Evolutionary conservation across 768 basidiomycete genomes (phyloP), one percentile per base, ranked within the genome.

Genomic region (Mycena polygramma): DNA sequence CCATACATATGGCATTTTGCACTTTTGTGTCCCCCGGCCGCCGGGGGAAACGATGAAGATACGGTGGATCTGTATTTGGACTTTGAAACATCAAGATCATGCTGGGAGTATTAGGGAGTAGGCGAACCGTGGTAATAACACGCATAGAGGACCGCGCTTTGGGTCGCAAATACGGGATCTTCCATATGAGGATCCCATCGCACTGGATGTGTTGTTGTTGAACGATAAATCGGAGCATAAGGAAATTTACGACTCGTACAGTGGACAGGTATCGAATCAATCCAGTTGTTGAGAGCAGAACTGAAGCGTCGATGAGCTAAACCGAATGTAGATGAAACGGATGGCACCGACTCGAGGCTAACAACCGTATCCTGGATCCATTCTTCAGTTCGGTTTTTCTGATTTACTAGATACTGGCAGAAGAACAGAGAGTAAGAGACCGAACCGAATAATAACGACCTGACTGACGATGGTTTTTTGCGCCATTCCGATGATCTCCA

Each of bases 271-370:
- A 92, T 79, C 5, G 82, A 79, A 58, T 91, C 88, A 24, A 89
- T 84, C 91, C 92, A 94, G n/a, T 85, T 81, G 69, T 91, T 91
- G 35, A 92, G 75, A 6, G 87, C 84, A 7, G 88, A 89, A 77
- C 72, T 73, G 37, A 8, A 41, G 15, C 22, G 14, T 26, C 2
- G 14, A 41, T 22, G 35, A 39, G 14, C 37, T 10, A 39, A n/a
- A 22, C 37, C 9, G 22, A n/a, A 41, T 24, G 20, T 24, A 49
- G n/a, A 49, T 13, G 22, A 36, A n/a, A 15, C 9, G n/a, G 6
- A 46, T 36, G 2, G 19, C 17, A 61, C 68, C 13, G 69, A 88
- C 84, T 82, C 22, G 78, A 81, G 81, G 62, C 87, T 86, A 5
- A 88, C 84, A 4, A 92, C 88, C 36, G 88, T 83, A 37, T 82